phyloP scores from a whole-genome alignment of 2,329 filamentous ascomycete genomes.

The Sarocladiaceae sp. region DNA sequence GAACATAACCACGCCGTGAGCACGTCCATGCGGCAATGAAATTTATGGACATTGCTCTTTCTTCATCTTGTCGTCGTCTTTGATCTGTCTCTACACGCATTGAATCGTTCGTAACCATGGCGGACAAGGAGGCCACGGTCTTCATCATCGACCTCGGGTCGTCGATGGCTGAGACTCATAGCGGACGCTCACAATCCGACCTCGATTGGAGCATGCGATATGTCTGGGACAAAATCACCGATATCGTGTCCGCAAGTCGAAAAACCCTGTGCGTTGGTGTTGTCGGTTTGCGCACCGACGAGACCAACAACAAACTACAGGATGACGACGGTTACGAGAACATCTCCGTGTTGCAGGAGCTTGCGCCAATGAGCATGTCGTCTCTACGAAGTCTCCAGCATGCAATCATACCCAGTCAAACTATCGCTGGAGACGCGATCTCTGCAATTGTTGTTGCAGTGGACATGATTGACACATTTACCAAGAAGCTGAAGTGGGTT shows the following conservation, averaged over 20 bases:
- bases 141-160: slow-evolving; percentile 86
- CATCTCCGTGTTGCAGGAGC: slow-evolving; percentile 73
- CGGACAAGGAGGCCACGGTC: slow-evolving; percentile 86
- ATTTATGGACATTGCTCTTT: background rate
- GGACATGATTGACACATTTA: slow-evolving; percentile 76
- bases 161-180: slow-evolving; percentile 73
- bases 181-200: slow-evolving; percentile 71
- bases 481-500: slow-evolving; percentile 77
- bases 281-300: slow-evolving; percentile 77
- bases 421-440: slow-evolving; percentile 73
- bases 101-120: slow-evolving; percentile 53
- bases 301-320: slow-evolving; percentile 64
- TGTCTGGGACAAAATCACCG: slow-evolving; percentile 84
- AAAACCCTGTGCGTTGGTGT: slow-evolving; percentile 72
- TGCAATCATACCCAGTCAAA: slow-evolving; percentile 62
- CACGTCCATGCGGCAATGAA: background rate
- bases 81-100: background rate
- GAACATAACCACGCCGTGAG: background rate
- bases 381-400: slow-evolving; percentile 62
- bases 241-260: slow-evolving; percentile 63
- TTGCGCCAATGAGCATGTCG: slow-evolving; percentile 57
- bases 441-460: slow-evolving; percentile 84
- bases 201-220: slow-evolving; percentile 89
- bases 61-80: background rate
- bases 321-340: slow-evolving; percentile 73